phyloP scores from a whole-genome alignment of 805 yeast genomes.

The Yamadazyma tumulicola region DNA sequence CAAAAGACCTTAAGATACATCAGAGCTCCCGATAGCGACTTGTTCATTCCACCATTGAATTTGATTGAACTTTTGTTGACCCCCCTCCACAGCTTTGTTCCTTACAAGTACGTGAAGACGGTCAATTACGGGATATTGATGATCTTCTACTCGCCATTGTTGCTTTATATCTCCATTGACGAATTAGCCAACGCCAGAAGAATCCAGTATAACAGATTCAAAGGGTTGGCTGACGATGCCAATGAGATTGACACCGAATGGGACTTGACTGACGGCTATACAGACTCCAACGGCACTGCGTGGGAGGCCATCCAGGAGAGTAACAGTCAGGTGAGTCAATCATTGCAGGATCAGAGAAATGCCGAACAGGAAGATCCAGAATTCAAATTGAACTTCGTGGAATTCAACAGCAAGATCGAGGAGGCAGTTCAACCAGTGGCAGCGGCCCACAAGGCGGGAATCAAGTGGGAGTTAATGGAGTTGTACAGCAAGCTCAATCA shows the following conservation, averaged over 20 bases:
- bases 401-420: constrained; percentile 52
- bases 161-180: constrained; percentile 55
- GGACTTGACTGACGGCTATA: constrained; percentile 77
- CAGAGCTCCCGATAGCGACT: constrained; percentile 84
- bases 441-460: constrained; percentile 50
- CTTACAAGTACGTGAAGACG: constrained; percentile 27
- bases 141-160: constrained; percentile 63
- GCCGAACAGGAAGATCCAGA: constrained; percentile 72
- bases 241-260: constrained; percentile 76
- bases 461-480: constrained; percentile 63
- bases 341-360: constrained; percentile 47
- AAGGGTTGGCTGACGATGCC: constrained; percentile 69
- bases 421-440: constrained; percentile 56
- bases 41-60: constrained; percentile 83
- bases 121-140: constrained; percentile 60
- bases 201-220: constrained; percentile 65
- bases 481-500: constrained; percentile 51
- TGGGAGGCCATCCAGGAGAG: constrained; percentile 39
- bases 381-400: constrained; percentile 47
- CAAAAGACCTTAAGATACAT: constrained; percentile 79
- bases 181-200: constrained; percentile 69
- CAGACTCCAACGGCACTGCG: constrained; percentile 27
- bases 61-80: constrained; percentile 52
- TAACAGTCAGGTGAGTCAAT: constrained; percentile 34
- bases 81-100: constrained; percentile 32